Evolutionary conservation across 192 early-diverging fungal genomes (phyloP).

Genomic region (Linderina pennispora): DNA sequence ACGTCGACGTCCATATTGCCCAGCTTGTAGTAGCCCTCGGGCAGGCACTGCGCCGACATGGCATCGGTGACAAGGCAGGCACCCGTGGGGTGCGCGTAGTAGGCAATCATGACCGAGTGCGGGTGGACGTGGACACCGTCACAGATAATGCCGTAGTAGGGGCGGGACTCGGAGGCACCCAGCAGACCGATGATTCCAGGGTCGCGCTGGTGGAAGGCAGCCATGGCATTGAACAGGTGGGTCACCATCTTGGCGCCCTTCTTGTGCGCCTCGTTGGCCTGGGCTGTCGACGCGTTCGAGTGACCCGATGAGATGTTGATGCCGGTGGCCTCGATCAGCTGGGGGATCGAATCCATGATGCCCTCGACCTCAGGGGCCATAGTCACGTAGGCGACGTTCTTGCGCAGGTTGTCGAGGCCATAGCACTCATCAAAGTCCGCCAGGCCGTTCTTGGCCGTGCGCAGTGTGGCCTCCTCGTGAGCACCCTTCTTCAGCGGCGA

Average conservation of each 20-base stretch:
- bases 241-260: constrained; percentile 69
- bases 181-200: constrained; percentile 75
- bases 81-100: constrained; percentile 71
- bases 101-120: constrained; percentile 74
- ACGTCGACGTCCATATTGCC: constrained; percentile 64
- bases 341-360: constrained; percentile 56
- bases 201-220: constrained; percentile 81
- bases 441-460: constrained; percentile 55
- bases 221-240: constrained; percentile 85
- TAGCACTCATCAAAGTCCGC: constrained; percentile 64
- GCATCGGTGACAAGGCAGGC: constrained; percentile 78
- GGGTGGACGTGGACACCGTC: constrained; percentile 81
- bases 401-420: constrained; percentile 53
- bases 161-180: constrained; percentile 52
- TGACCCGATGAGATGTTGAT: constrained; percentile 65
- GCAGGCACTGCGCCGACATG: constrained; percentile 68
- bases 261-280: constrained; percentile 55
- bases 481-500: constrained; percentile 69
- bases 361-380: constrained; percentile 76
- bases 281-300: constrained; percentile 57
- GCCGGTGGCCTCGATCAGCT: constrained; percentile 54
- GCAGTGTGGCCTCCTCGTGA: constrained; percentile 59
- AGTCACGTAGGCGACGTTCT: constrained; percentile 65
- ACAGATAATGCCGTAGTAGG: constrained; percentile 80
- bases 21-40: constrained; percentile 62